Percentiles rank a stretch among this genome's conserved stretches.
Evolutionary conservation across 1,284 basidiomycete genomes (phyloP).

Genomic region (Ustilago loliicola): DNA sequence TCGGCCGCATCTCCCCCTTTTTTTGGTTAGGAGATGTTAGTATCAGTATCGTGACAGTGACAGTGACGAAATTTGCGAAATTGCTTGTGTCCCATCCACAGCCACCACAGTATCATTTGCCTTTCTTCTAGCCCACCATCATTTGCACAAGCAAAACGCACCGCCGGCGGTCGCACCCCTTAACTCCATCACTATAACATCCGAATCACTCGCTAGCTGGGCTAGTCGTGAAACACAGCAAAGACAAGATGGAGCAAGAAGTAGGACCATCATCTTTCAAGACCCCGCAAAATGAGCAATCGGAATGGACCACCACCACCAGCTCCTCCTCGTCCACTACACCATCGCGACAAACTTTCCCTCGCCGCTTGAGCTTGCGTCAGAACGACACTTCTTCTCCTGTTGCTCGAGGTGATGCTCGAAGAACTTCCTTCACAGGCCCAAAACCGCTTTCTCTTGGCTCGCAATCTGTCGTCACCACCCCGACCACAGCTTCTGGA

Average conservation of each 20-base stretch:
- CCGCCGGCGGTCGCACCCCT: conserved; percentile 34
- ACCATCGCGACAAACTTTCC: conserved; percentile 26
- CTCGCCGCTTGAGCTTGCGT: conserved; percentile 30
- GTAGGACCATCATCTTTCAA: conserved; percentile 21
- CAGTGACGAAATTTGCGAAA: too few relatives aligned
- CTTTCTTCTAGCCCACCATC: background rate
- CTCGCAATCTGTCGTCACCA: conserved; percentile 22
- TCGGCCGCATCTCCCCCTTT: background rate
- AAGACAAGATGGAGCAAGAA: conserved; percentile 20
- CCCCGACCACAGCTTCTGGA: background rate
- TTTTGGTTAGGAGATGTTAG: background rate
- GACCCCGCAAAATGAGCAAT: conserved; percentile 33
- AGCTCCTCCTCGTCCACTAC: conserved; percentile 9
- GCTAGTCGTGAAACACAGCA: conserved; percentile 14
- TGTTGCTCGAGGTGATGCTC: conserved; percentile 11
- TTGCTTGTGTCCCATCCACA: too few relatives aligned
- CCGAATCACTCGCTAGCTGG: conserved; percentile 24
- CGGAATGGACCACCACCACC: conserved; percentile 17
- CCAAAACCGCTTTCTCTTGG: conserved; percentile 34
- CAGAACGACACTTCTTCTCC: conserved; percentile 30
- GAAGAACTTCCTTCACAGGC: conserved; percentile 24
- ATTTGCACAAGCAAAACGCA: conserved; percentile 11
- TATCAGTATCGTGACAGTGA: too few relatives aligned
- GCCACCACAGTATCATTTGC: too few relatives aligned
- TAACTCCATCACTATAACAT: background rate